Evolutionary conservation across 352 stramenopile species (phyloP).

Genomic region (Sclerospora graminicola): DNA sequence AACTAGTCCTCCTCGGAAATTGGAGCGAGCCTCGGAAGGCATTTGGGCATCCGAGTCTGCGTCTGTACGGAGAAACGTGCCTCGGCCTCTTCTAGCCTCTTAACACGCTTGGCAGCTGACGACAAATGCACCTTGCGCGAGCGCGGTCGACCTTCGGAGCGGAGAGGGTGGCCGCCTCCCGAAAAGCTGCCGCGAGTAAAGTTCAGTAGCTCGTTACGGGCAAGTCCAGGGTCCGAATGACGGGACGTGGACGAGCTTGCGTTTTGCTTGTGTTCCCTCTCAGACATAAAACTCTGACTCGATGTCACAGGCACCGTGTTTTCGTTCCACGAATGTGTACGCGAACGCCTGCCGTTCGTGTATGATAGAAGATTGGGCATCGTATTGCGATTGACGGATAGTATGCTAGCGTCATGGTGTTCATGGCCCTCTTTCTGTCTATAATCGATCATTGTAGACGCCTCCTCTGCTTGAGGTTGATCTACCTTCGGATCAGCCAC

Average conservation of each 20-base stretch:
- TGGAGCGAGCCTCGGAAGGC: conserved; percentile 26
- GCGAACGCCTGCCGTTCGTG: conserved; percentile 21
- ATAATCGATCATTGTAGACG: neutral
- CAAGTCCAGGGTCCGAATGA: conserved; percentile 60
- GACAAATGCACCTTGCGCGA: conserved; percentile 66
- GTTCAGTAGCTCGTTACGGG: conserved; percentile 59
- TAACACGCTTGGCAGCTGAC: conserved; percentile 72
- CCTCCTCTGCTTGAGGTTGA: conserved; percentile 15
- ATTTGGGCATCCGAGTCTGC: conserved; percentile 26
- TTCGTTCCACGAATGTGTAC: conserved; percentile 57
- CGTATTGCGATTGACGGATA: conserved; percentile 30
- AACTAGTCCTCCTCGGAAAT: conserved; percentile 34
- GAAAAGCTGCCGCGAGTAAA: conserved; percentile 47
- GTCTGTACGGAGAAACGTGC: conserved; percentile 42
- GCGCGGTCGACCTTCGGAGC: conserved; percentile 36
- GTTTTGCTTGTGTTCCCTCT: conserved; percentile 42
- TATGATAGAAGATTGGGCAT: conserved; percentile 51
- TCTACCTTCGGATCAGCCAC: conserved; percentile 23
- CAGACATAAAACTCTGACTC: conserved; percentile 28
- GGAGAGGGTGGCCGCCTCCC: conserved; percentile 19
- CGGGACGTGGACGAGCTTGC: conserved; percentile 25
- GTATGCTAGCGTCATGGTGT: conserved; percentile 22
- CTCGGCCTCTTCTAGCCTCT: conserved; percentile 75
- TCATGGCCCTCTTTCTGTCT: conserved; percentile 3
- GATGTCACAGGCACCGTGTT: conserved; percentile 5